Evolutionary conservation across 2,329 filamentous ascomycete species (phyloP).

Genomic region (Graphiopsis chlorocephala): DNA sequence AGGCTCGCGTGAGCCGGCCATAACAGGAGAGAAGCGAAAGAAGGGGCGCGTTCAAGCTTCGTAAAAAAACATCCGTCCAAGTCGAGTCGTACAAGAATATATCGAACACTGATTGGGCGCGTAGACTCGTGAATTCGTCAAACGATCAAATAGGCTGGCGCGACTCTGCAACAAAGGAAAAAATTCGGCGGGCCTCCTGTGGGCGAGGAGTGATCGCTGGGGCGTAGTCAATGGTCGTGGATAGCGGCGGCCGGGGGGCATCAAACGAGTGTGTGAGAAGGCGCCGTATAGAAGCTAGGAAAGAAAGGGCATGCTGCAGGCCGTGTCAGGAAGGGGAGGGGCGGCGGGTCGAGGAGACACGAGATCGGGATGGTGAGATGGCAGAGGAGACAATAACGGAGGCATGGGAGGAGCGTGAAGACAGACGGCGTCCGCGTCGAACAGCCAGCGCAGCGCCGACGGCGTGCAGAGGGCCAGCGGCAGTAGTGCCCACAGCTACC

Average conservation of each 20-base stretch:
- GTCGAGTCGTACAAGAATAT: constrained; percentile 21
- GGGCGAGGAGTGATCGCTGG: constrained; percentile 7
- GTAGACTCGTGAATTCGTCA: constrained; percentile 29
- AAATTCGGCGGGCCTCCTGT: constrained; percentile 18
- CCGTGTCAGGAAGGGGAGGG: constrained; percentile 19
- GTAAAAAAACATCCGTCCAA: constrained; percentile 30
- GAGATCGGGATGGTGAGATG: neutral
- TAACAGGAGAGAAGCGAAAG: constrained; percentile 35
- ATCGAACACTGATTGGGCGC: constrained; percentile 23
- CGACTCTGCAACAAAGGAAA: constrained; percentile 29
- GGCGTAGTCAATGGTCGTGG: neutral
- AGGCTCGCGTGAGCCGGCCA: constrained; percentile 43
- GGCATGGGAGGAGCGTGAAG: constrained; percentile 7
- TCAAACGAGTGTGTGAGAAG: constrained; percentile 34
- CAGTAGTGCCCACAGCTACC: constrained; percentile 13
- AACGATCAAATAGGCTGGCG: constrained; percentile 6
- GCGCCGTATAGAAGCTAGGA: constrained; percentile 27
- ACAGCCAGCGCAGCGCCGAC: neutral
- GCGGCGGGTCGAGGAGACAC: constrained; percentile 9
- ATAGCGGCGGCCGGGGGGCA: constrained; percentile 2
- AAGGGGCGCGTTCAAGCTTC: constrained; percentile 24
- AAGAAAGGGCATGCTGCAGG: constrained; percentile 28
- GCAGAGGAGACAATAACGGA: neutral
- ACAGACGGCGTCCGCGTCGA: neutral
- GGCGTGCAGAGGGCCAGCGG: constrained; percentile 10